Evolutionary conservation across 2,329 filamentous ascomycete genomes (phyloP), one percentile per base, ranked within the genome.

Genomic region (Lanzia echinophila): DNA sequence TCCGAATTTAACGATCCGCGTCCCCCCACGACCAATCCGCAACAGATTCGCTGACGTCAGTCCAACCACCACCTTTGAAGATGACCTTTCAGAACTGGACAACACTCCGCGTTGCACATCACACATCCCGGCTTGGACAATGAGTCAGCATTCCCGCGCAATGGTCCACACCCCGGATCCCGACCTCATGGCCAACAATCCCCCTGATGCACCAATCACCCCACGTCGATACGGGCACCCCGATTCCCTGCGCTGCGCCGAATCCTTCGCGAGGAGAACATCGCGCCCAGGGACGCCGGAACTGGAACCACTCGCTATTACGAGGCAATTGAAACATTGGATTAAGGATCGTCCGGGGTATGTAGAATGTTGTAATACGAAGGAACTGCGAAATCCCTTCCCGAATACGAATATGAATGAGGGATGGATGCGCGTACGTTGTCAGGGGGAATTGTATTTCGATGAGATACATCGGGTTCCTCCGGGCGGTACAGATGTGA

Each of bases 361-460:
- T 47, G 42, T 43, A 20, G 1, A 39, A 38, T 13, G 42, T 3
- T 17, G 22, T 31, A 36, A n/a, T 4, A 42, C 34, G 11, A 34
- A 47, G 11, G 22, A 48, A 8, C 15, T 22, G 15, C 38, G 38
- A 3, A 32, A 53, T 32, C 50, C 50, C 3, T 53, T 47, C 28
- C 28, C 44, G 11, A n/a, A 49, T 28, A 2, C 49, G 19, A 15
- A 48, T n/a, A 1, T 53, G 28, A 49, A 53, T 15, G 24, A 41
- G 19, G 50, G 50, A 7, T 53, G 50, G 50, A 49, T 36, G 10
- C 32, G 50, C 3, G 44, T 33, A 12, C 20, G 50, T 1, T 41
- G 36, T 13, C 45, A 53, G 12, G 50, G 50, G 6, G 50, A 52
- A 22, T 33, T 38, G 3, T 52, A 44, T 24, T 47, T 48, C 13